Evolutionary conservation across 192 early-diverging fungal genomes (phyloP).

Genomic region (Dissophora ornata): DNA sequence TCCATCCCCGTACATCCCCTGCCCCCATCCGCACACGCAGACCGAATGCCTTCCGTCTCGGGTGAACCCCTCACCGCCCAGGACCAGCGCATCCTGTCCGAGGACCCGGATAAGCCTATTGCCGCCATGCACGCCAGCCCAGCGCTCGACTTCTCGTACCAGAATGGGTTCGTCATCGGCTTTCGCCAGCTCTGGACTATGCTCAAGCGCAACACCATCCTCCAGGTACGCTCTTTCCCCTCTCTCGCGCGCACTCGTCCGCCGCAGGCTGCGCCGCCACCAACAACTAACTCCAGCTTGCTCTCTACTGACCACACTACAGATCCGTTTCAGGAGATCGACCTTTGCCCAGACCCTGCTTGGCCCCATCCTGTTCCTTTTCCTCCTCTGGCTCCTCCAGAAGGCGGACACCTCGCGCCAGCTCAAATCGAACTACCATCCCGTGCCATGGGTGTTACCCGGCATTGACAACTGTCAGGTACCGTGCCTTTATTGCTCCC

Average conservation of each 20-base stretch:
- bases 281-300: too few species aligned
- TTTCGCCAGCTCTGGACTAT: conserved; percentile 71
- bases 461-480: conserved; percentile 60
- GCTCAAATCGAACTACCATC: conserved; percentile 55
- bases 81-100: neutral
- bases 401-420: conserved; percentile 51
- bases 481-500: neutral
- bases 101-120: too few species aligned
- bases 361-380: conserved; percentile 74
- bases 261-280: too few species aligned
- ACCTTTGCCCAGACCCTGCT: conserved; percentile 64
- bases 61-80: neutral
- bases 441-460: conserved; percentile 52
- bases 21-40: too few species aligned
- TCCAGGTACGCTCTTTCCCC: conserved; percentile 62
- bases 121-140: too few species aligned
- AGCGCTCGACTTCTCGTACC: conserved; percentile 38
- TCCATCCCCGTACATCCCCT: too few species aligned
- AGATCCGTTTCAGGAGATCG: conserved; percentile 68
- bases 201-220: conserved; percentile 72
- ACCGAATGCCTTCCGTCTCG: neutral
- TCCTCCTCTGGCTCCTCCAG: conserved; percentile 73
- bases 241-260: too few species aligned
- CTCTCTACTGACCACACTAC: too few species aligned
- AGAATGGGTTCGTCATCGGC: conserved; percentile 42